These are phyloP conservation scores for Nemania sp. DNA, from an alignment of 2,329 filamentous ascomycete genomes.

Conservation along the genomic window DNA sequence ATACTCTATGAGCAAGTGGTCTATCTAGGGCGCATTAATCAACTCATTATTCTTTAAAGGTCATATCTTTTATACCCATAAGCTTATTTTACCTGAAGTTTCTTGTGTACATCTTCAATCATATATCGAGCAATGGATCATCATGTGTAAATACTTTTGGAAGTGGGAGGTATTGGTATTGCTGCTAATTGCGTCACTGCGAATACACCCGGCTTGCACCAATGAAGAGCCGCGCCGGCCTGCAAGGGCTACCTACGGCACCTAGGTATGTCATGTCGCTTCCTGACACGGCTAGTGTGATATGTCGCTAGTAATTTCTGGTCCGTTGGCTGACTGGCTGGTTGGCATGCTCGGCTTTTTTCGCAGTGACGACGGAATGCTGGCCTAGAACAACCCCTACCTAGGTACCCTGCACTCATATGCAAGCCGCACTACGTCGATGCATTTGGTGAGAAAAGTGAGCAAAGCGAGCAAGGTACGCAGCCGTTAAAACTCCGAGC, in stretches of 20 bases:
- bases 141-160: too few species aligned
- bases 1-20: too few species aligned
- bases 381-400: conserved; percentile 1
- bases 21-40: neutral
- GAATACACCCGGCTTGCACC: neutral
- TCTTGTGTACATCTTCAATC: neutral
- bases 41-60: neutral
- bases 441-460: conserved; percentile 1
- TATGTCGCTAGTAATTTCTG: neutral
- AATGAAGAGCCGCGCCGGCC: neutral
- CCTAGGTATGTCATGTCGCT: conserved; percentile 1
- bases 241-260: neutral
- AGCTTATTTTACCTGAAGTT: too few species aligned
- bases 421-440: conserved; percentile 16
- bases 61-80: neutral
- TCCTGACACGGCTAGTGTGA: conserved; percentile 22
- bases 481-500: conserved; percentile 26
- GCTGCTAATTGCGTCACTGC: neutral
- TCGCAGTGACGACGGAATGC: conserved; percentile 8
- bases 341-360: conserved; percentile 20
- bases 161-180: neutral
- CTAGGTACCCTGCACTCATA: conserved; percentile 24
- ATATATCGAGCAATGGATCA: too few species aligned
- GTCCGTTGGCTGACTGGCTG: conserved; percentile 24
- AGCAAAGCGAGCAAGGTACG: neutral